phyloP scores from a whole-genome alignment of 768 basidiomycete genomes.

The Coprinellus micaceus region DNA sequence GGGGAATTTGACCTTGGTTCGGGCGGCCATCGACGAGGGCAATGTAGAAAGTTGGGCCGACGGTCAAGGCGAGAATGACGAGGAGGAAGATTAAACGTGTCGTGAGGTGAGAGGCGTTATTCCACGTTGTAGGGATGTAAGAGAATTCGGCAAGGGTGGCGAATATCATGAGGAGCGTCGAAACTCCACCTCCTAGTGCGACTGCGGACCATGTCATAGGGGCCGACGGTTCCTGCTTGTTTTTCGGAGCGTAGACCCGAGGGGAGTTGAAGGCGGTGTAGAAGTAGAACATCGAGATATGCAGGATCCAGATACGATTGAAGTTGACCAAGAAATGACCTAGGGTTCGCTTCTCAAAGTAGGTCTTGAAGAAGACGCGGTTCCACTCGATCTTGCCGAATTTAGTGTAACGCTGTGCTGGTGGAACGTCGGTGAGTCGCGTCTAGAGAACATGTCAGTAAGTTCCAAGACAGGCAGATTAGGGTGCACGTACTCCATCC shows the following conservation, averaged over 20 bases:
- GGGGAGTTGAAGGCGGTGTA: conserved; percentile 98
- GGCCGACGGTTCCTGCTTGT: conserved; percentile 64
- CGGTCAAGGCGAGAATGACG: conserved; percentile 88
- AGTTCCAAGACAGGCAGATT: conserved; percentile 4
- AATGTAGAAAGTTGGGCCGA: conserved; percentile 91
- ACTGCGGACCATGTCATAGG: conserved; percentile 95
- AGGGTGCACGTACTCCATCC: conserved; percentile 62
- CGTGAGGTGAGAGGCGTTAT: conserved; percentile 95
- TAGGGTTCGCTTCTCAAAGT: conserved; percentile 91
- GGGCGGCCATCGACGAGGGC: conserved; percentile 73
- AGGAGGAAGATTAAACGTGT: conserved; percentile 90
- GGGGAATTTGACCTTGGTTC: conserved; percentile 61
- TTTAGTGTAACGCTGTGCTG: conserved; percentile 90
- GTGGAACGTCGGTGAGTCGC: conserved; percentile 87
- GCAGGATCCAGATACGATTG: conserved; percentile 98
- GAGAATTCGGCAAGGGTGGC: conserved; percentile 94
- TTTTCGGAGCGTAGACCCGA: conserved; percentile 75
- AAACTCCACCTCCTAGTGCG: conserved; percentile 93
- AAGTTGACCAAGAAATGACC: conserved; percentile 97
- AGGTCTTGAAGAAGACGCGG: conserved; percentile 97
- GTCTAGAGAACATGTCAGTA: conserved; percentile 45
- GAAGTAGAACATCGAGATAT: conserved; percentile 91
- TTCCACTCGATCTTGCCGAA: conserved; percentile 92
- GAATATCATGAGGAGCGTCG: conserved; percentile 88
- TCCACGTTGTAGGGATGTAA: conserved; percentile 98